Evolutionary conservation across 345 rosid species (phyloP).

Genomic region (Populus tremula): DNA sequence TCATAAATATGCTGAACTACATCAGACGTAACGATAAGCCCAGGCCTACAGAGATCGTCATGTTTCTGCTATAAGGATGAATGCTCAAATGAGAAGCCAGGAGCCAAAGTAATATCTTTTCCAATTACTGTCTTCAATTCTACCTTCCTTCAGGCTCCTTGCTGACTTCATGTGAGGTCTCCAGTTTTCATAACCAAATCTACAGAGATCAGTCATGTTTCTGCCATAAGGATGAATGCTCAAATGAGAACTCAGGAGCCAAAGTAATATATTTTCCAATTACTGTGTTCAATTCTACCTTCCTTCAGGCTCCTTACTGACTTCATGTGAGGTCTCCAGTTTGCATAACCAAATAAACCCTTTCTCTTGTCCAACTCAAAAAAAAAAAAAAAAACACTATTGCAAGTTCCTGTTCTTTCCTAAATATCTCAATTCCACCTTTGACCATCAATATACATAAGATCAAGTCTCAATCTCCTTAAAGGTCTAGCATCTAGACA

Average conservation of each 20-base stretch:
- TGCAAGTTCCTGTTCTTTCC: neutral
- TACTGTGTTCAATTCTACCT: neutral
- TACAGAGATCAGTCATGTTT: neutral
- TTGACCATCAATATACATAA: no score
- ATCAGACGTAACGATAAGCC: neutral
- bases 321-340: neutral
- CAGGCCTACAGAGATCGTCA: neutral
- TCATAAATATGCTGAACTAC: neutral
- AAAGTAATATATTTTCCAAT: neutral
- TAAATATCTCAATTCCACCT: neutral
- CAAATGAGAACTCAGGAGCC: no score
- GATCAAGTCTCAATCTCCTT: neutral
- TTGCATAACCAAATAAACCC: neutral
- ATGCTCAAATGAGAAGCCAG: no score
- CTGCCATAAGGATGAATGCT: no score
- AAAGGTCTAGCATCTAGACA: neutral
- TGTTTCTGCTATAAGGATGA: neutral
- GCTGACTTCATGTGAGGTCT: neutral
- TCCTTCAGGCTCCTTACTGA: neutral
- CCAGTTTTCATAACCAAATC: neutral
- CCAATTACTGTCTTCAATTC: neutral
- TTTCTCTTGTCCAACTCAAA: neutral
- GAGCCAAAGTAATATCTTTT: neutral
- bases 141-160: neutral
- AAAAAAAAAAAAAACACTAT: neutral